A percentile compares a stretch with the other conserved stretches of the same genome.
phyloP scores from a whole-genome alignment of 2,329 filamentous ascomycete species.

The Allantophomopsis cytisporea region DNA sequence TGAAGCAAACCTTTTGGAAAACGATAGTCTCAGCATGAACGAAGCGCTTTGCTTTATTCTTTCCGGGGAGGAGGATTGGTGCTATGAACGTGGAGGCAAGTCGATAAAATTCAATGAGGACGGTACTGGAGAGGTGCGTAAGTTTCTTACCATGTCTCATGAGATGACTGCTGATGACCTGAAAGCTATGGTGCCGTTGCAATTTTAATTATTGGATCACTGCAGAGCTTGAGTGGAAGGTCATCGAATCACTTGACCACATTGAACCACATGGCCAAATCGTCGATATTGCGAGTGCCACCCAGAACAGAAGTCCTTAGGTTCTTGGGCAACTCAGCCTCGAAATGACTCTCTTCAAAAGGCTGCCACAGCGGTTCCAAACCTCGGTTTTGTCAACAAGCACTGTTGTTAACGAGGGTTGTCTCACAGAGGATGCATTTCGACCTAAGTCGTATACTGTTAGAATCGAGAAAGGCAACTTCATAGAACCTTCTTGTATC shows the following conservation, averaged over 20 bases:
- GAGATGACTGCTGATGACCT: conserved; percentile 1
- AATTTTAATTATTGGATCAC: conserved; percentile 12
- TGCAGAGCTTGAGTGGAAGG: conserved; percentile 10
- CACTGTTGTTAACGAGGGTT: conserved; percentile 7
- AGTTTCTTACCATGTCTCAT: background rate
- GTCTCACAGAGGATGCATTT: conserved; percentile 11
- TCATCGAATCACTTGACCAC: background rate
- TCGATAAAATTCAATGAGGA: conserved; percentile 13
- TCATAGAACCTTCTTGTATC: conserved; percentile 8
- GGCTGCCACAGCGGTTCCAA: conserved; percentile 4
- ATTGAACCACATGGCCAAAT: background rate
- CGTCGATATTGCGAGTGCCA: background rate
- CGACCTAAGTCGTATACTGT: conserved; percentile 11
- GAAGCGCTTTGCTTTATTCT: conserved; percentile 14
- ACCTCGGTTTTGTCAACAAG: background rate
- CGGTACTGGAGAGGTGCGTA: conserved; percentile 13
- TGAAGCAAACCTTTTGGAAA: no score
- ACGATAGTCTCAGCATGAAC: conserved; percentile 8
- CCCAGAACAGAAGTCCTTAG: conserved; percentile 1
- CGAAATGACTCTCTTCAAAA: conserved; percentile 11
- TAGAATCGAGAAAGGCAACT: conserved; percentile 14
- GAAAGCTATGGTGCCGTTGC: conserved; percentile 7
- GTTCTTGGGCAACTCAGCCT: conserved; percentile 5
- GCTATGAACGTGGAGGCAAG: conserved; percentile 8
- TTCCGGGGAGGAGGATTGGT: conserved; percentile 9